A percentile compares a stretch with the other conserved stretches of the same genome.
Conservation (phyloP, 2,329 filamentous ascomycete species). For the Alternaria triticimaculans region DNA sequence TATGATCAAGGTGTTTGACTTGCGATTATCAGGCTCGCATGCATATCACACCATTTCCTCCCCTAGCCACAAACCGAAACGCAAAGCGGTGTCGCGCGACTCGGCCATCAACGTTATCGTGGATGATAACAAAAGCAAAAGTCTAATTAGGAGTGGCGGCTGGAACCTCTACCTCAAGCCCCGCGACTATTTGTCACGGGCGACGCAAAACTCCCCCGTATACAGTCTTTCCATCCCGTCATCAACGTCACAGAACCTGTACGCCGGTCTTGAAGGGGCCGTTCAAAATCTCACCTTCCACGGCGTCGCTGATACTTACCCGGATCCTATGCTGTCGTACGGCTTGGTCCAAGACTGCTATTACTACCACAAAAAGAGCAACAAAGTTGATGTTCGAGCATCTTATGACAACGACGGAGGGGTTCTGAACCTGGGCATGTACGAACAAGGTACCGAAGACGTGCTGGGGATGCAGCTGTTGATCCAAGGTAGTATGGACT, state of each 20-base stretch:
- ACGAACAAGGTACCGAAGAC: conserved; percentile 51
- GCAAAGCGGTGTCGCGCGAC: conserved; percentile 1
- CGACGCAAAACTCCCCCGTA: conserved; percentile 49
- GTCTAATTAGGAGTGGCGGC: conserved; percentile 28
- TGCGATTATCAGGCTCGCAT: conserved; percentile 58
- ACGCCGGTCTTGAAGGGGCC: conserved; percentile 56
- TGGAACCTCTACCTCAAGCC: conserved; percentile 59
- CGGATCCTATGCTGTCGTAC: conserved; percentile 50
- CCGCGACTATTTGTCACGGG: conserved; percentile 25
- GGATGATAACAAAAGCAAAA: background rate
- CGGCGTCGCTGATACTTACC: conserved; percentile 50
- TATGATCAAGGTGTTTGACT: conserved; percentile 67
- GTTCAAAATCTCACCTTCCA: conserved; percentile 55
- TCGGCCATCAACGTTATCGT: conserved; percentile 25
- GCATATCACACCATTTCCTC: conserved; percentile 40
- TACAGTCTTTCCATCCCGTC: conserved; percentile 58
- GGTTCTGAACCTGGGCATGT: conserved; percentile 51
- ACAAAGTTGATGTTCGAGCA: conserved; percentile 10
- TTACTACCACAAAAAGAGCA: too few species aligned
- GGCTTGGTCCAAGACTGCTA: too few species aligned
- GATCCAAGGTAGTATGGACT: conserved; percentile 34
- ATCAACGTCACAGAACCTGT: conserved; percentile 52
- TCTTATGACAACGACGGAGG: conserved; percentile 46
- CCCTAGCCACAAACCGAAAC: background rate
- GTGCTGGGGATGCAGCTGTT: conserved; percentile 48